phyloP scores from a whole-genome alignment of 2,329 filamentous ascomycete genomes.

The Trichoderma citrinoviride region DNA sequence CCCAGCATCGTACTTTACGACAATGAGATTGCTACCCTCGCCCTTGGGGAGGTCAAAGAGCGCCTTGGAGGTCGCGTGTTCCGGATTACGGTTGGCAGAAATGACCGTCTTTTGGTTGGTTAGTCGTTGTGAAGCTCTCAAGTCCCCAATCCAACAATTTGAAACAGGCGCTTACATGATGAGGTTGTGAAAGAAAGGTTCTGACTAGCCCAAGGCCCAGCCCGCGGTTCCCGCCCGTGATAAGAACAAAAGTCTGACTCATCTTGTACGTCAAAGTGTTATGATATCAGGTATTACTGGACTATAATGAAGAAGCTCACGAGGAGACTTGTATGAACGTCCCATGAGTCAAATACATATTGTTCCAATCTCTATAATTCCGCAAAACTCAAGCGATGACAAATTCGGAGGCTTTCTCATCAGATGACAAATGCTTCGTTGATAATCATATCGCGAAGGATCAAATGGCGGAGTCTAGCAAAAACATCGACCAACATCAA shows the following conservation, averaged over 20 bases:
- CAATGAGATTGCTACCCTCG: neutral
- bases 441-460: too few species aligned
- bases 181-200: conserved; percentile 45
- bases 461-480: too few species aligned
- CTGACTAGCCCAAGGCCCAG: conserved; percentile 40
- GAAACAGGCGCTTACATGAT: neutral
- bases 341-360: too few species aligned
- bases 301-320: too few species aligned
- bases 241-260: conserved; percentile 23
- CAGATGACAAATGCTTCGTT: too few species aligned
- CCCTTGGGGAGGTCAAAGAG: conserved; percentile 24
- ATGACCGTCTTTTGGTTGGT: neutral
- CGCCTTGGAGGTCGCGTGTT: conserved; percentile 41
- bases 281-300: too few species aligned
- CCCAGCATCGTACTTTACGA: conserved; percentile 28
- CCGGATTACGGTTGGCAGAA: neutral
- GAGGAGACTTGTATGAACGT: too few species aligned
- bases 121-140: neutral
- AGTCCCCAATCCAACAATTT: neutral
- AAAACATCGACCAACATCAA: too few species aligned
- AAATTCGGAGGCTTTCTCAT: too few species aligned
- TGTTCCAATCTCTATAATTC: too few species aligned
- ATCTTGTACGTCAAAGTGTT: neutral
- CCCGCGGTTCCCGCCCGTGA: conserved; percentile 43
- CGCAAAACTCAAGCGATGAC: too few species aligned